phyloP scores from a whole-genome alignment of 2,329 filamentous ascomycete genomes.

The Calycina herbarum region DNA sequence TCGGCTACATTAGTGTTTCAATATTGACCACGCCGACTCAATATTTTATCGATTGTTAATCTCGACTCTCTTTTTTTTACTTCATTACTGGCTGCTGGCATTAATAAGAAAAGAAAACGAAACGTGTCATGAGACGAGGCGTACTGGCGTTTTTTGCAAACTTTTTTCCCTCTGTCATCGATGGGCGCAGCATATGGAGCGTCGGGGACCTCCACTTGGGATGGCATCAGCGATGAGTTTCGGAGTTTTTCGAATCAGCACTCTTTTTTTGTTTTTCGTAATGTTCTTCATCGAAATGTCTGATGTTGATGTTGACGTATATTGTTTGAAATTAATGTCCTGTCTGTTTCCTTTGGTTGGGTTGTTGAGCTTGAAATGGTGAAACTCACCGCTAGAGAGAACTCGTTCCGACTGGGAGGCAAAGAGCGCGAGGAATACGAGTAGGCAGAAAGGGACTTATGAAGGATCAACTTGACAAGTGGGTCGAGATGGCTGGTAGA shows the following conservation, averaged over 20 bases:
- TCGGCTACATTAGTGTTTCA: constrained; percentile 1
- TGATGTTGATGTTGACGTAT: background rate
- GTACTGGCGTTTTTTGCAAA: constrained; percentile 11
- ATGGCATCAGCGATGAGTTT: constrained; percentile 23
- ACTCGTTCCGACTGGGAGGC: too few species aligned
- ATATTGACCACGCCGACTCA: background rate
- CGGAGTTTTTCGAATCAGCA: constrained; percentile 15
- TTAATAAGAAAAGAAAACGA: background rate
- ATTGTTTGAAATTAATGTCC: background rate
- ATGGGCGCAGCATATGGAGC: constrained; percentile 17
- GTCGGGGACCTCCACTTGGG: background rate
- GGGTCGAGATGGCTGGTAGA: too few species aligned
- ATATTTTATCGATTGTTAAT: background rate
- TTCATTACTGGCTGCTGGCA: background rate
- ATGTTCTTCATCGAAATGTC: background rate
- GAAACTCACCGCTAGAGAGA: background rate
- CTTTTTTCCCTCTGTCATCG: background rate
- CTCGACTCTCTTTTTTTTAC: background rate
- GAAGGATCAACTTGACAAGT: too few species aligned
- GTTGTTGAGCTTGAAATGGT: background rate
- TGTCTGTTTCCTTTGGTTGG: constrained; percentile 1
- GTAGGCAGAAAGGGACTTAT: too few species aligned
- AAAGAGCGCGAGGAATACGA: too few species aligned
- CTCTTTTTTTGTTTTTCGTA: background rate
- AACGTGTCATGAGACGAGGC: constrained; percentile 10